Evolutionary conservation across 2,329 filamentous ascomycete species (phyloP), one percentile per base, ranked within the genome.

Genomic region (Ascochyta pisi): DNA sequence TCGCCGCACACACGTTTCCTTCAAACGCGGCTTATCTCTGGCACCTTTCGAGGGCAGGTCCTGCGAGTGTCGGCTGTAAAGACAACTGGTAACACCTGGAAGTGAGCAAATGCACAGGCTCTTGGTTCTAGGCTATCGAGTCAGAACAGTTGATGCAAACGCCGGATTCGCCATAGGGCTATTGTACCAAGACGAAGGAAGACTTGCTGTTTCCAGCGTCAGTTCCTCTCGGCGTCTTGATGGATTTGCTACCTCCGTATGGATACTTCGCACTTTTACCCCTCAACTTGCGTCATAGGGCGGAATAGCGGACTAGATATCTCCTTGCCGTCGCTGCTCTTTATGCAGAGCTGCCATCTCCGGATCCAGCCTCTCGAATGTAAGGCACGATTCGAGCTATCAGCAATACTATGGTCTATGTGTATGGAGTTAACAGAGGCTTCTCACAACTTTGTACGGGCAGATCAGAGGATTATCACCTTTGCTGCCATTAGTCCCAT

Each of bases 241-340:
- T 48, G 41, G 58, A 38, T 40, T 37, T 52, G 45, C 49, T 45
- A 41, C 24, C 29, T 48, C 33, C 44, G 46, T 47, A 52, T 13
- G 23, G 37, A 54, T 27, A 44, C 40, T 35, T 47, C 31, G 40
- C 39, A 42, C 40, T 46, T 57, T 46, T 59, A 59, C 62, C 62
- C 63, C 62, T 63, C 58, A 58, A 39, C 50, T 53, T 62, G 58
- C 62, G 60, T 66, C 62, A 64, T 66, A 56, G 35, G 39, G 37
- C 48, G 43, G 45, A 45, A 38, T 29, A 45, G 16, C 34, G 40
- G 39, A 33, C 29, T 41, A 45, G 42, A 55, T 40, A 43, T 37
- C 26, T 43, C 31, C 34, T 31, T 51, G 33, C 44, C n/a, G 43
- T 42, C 29, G 19, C 27, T 39, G 5, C 24, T 38, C 4, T 29